A percentile compares a stretch with the other conserved stretches of the same genome.
Evolutionary conservation across 2,329 filamentous ascomycete genomes (phyloP).

Genomic region (Penicillium sp.): DNA sequence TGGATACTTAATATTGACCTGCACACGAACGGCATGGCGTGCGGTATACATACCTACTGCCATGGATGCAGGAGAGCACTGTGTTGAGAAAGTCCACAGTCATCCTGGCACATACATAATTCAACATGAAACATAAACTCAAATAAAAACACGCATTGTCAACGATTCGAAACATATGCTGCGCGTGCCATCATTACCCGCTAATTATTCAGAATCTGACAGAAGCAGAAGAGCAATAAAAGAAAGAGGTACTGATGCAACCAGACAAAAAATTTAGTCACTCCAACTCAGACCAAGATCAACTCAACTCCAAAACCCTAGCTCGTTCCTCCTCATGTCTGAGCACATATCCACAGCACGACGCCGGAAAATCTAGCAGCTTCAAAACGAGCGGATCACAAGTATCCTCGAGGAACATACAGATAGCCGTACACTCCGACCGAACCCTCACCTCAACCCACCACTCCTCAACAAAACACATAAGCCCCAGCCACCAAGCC

Average conservation of each 20-base stretch:
- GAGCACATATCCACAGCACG: constrained; percentile 34
- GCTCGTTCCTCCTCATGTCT: constrained; percentile 23
- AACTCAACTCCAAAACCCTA: constrained; percentile 10
- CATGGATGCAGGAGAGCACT: background rate
- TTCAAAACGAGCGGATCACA: constrained; percentile 29
- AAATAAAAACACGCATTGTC: background rate
- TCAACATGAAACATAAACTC: background rate
- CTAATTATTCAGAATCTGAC: too few species aligned
- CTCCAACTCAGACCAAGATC: background rate
- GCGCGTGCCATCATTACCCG: background rate
- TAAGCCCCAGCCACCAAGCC: constrained; percentile 37
- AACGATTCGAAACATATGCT: background rate
- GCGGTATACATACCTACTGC: background rate
- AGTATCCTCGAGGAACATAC: constrained; percentile 37
- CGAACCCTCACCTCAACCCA: constrained; percentile 34
- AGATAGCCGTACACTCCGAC: constrained; percentile 40
- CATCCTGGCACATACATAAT: constrained; percentile 1
- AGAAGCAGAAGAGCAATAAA: background rate
- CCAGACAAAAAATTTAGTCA: background rate
- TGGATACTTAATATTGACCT: constrained; percentile 17
- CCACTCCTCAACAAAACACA: constrained; percentile 27
- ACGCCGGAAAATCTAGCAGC: constrained; percentile 36
- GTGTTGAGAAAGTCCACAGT: background rate
- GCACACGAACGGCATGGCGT: background rate
- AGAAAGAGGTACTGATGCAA: background rate